Base-by-base conservation (phyloP, 1,284 basidiomycete genomes). In the Xerocomus nothofagi region DNA sequence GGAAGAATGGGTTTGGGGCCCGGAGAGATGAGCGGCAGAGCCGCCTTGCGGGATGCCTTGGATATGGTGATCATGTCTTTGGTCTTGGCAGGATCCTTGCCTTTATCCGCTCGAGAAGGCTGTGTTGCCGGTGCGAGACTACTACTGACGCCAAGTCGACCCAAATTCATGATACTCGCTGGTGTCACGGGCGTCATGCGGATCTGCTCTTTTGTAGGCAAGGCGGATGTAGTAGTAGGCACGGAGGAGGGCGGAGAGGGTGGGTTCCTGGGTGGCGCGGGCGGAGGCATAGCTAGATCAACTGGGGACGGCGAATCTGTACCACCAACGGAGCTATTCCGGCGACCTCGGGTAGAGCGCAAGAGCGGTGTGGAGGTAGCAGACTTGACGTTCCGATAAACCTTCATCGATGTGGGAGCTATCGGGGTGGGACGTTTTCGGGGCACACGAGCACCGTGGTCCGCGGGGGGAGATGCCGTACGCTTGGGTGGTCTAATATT, bases 121-220 rank as follows among this genome's bases (percentile, higher is more conserved):
- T 63, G 54, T 23, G 56, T 42, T 24, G 57, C 62, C 12, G 73
- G 66, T 1, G 62, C 58, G 18, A 78, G 63, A 33, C 75, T 71
- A 50, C 73, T 76, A 41, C 75, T 76, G 39, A 79, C 72, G 7
- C 80, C 80, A 15, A 84, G 63, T 33, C 78, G 71, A 3, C 84
- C 85, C 15, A 95, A 76, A 55, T 93, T 93, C 88, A 95, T 90
- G 59, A 94, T 84, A 54, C 80, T 88, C 1, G 90, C 86, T 0
- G 92, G 91, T 0, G 92, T 95, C 45, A 91, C 89, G 6, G 91
- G 92, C 10, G 80, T 80, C 39, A 92, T 73, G 21, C 75, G 70
- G 23, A 61, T 37, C 11, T 57, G 55, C 5, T 56, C 58, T 20
- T 57, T 54, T 12, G 50, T 18, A 42, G 52, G 53, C 21, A 48